Percentiles rank a stretch among this genome's conserved stretches.
These are phyloP conservation scores for Colletotrichum phormii DNA, from an alignment of 2,329 filamentous ascomycete genomes.

Conservation along the genomic window DNA sequence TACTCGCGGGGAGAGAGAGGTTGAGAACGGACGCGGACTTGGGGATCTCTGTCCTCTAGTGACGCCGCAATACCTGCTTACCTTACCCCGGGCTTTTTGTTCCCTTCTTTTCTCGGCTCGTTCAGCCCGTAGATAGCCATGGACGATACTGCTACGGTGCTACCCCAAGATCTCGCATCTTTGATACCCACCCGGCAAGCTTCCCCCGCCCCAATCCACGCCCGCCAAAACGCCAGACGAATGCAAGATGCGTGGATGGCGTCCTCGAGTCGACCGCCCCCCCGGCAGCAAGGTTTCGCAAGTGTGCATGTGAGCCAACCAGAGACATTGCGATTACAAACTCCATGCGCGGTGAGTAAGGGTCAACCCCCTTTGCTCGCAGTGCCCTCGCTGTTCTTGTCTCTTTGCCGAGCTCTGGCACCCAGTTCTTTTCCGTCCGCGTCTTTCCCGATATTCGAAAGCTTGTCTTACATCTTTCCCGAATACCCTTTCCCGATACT, in stretches of 20 bases:
- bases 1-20: constrained; percentile 6
- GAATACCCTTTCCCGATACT: background rate
- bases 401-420: background rate
- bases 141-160: background rate
- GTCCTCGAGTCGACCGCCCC: too few species aligned
- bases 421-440: background rate
- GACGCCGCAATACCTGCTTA: background rate
- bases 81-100: background rate
- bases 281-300: constrained; percentile 26
- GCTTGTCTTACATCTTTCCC: background rate
- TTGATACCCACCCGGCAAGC: background rate
- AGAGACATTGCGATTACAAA: constrained; percentile 21
- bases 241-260: background rate
- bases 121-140: constrained; percentile 6
- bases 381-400: background rate
- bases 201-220: background rate
- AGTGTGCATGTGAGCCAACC: constrained; percentile 30
- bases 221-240: background rate
- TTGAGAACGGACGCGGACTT: background rate
- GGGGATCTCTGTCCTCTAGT: background rate
- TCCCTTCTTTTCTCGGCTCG: background rate
- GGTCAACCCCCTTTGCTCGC: background rate
- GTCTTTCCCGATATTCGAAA: background rate
- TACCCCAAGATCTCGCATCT: constrained; percentile 24
- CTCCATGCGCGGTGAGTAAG: background rate